phyloP scores from a whole-genome alignment of 2,329 filamentous ascomycete species.

The Seiridium cupressi region DNA sequence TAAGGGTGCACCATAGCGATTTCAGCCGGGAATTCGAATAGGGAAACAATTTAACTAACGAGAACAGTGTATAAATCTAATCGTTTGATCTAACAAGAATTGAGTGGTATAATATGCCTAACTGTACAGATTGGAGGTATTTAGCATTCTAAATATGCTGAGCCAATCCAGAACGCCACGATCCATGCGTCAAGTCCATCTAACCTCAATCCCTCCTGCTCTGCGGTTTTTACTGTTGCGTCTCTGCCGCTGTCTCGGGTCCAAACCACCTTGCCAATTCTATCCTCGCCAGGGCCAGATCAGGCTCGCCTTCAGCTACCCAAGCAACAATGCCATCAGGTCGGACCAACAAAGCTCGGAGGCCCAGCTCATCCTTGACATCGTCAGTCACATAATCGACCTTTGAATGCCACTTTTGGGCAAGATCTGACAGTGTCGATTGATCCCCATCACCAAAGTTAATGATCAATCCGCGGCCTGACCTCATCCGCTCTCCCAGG shows the following conservation, averaged over 20 bases:
- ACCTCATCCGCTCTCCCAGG: conserved; percentile 27
- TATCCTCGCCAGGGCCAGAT: conserved; percentile 14
- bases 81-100: no score
- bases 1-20: no score
- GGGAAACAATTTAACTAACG: no score
- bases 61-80: no score
- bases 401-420: conserved; percentile 3
- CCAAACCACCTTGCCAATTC: conserved; percentile 16
- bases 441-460: conserved; percentile 15
- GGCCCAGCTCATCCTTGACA: conserved; percentile 19
- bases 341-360: conserved; percentile 26
- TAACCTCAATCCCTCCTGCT: no score
- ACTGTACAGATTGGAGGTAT: no score
- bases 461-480: conserved; percentile 25
- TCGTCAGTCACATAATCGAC: conserved; percentile 18
- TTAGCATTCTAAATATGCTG: no score
- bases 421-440: conserved; percentile 5
- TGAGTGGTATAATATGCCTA: no score
- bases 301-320: conserved; percentile 19
- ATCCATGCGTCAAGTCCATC: no score
- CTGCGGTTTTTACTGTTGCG: no score
- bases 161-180: no score
- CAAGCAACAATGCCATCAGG: conserved; percentile 32
- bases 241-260: not conserved
- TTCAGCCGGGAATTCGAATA: no score